Percentiles rank a stretch among this genome's conserved stretches.
phyloP scores from a whole-genome alignment of 2,329 filamentous ascomycete species.

The Colletotrichum sp. region DNA sequence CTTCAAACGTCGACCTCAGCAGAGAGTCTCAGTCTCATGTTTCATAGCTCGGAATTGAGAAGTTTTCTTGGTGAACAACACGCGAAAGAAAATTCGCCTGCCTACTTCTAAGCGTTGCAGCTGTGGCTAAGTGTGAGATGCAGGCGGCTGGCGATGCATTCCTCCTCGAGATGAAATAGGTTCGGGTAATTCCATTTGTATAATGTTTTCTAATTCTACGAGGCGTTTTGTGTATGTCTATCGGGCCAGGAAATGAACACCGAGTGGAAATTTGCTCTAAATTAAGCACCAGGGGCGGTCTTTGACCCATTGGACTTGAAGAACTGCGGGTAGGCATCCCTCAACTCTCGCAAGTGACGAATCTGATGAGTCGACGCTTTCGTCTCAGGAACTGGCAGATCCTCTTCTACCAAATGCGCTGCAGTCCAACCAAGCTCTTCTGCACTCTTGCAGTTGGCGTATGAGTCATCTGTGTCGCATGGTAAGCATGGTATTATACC shows the following conservation, averaged over 20 bases:
- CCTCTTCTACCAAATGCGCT: conserved; percentile 84
- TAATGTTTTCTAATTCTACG: background rate
- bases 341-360: conserved; percentile 75
- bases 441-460: conserved; percentile 79
- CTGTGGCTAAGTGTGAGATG: background rate
- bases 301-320: conserved; percentile 65
- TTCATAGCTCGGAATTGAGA: background rate
- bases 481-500: background rate
- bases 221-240: background rate
- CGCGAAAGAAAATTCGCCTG: background rate
- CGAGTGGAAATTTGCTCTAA: background rate
- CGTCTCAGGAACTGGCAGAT: conserved; percentile 64
- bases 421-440: conserved; percentile 84
- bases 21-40: accelerated
- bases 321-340: conserved; percentile 79
- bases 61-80: background rate
- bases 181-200: background rate
- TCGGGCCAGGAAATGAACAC: accelerated
- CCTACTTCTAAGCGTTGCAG: background rate
- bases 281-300: background rate
- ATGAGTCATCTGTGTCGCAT: conserved; percentile 76
- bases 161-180: accelerated
- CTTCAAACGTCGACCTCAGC: background rate
- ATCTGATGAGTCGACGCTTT: conserved; percentile 79
- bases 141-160: accelerated